Evolutionary conservation across 495 filamentous ascomycete species (phyloP).

Genomic region (Aspergillus baeticus): DNA sequence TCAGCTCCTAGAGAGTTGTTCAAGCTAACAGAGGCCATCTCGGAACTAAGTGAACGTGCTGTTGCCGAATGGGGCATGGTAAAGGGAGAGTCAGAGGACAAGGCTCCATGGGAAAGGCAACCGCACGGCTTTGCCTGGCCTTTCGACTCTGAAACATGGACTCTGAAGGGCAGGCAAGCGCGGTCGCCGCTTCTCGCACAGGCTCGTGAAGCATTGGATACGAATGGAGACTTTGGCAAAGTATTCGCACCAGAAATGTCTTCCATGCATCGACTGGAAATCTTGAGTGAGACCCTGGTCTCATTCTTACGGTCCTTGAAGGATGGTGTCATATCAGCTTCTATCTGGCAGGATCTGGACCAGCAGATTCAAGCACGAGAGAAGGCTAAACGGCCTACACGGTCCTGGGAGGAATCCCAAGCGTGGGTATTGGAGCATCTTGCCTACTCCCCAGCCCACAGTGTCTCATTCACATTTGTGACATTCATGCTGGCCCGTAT

Average conservation of each 20-base stretch:
- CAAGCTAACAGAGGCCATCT: slow-evolving; percentile 79
- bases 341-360: slow-evolving; percentile 72
- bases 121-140: slow-evolving; percentile 67
- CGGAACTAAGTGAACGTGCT: slow-evolving; percentile 68
- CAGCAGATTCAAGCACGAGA: slow-evolving; percentile 53
- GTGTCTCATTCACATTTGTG: slow-evolving; percentile 82
- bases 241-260: slow-evolving; percentile 59
- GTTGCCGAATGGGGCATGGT: slow-evolving; percentile 85
- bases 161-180: slow-evolving; percentile 32
- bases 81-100: slow-evolving; percentile 44
- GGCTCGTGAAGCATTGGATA: slow-evolving; percentile 69
- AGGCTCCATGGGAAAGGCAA: slow-evolving; percentile 57
- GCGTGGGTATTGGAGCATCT: slow-evolving; percentile 71
- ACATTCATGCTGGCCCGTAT: slow-evolving; percentile 68
- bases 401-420: slow-evolving; percentile 61
- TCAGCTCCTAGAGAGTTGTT: slow-evolving; percentile 85
- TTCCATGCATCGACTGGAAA: slow-evolving; percentile 65
- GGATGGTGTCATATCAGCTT: slow-evolving; percentile 69
- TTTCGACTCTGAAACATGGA: slow-evolving; percentile 59
- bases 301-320: slow-evolving; percentile 68
- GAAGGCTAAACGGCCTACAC: slow-evolving; percentile 45
- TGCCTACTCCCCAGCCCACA: slow-evolving; percentile 68
- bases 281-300: slow-evolving; percentile 64
- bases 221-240: slow-evolving; percentile 54
- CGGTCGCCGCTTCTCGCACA: slow-evolving; percentile 33